Base-by-base conservation (phyloP, 1,284 basidiomycete species). In the Moesziomyces sp. region DNA sequence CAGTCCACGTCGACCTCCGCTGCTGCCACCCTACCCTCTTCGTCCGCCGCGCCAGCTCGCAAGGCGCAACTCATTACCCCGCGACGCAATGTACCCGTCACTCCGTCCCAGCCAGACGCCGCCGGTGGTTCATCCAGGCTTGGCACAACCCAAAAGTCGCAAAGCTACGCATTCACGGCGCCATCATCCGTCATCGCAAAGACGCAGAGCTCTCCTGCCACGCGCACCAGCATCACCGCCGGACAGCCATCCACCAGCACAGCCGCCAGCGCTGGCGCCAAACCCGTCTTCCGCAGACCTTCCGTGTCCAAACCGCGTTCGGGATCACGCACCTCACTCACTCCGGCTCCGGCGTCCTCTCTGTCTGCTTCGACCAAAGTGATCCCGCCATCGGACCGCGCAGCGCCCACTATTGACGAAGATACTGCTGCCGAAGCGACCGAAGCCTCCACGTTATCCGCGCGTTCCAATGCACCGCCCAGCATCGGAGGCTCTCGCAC, bases 111-210 rank as follows among this genome's bases (percentile, higher is more conserved):
- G 18, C 16, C 14, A 18, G 38, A 40, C 6, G 38, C 38, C 38
- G 14, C 16, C 49, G 42, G 30, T 10, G n/a, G 24, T 23, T 28
- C 47, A 34, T 19, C 47, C 10, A 21, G 26, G 47, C 26, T 28
- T 6, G n/a, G 44, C 16, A 49, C 53, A 24, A 38, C 58, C 9
- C 23, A 6, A 5, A 48, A 19, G 18, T 66, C 70, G 4, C 59
- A 74, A 42, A 74, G 72, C 67, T 74, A 66, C 40, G 72, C 72
- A 0, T 70, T 74, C 60, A 63, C 49, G n/a, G 55, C 48, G 1
- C 62, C 72, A 0, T 56, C 72, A 18, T 58, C 67, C 10, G 52
- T 73, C 49, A 67, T 73, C 23, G 38, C 58, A 1, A 46, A 52
- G 38, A n/a, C 52, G 34, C 54, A 58, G 3, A 42, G 61, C 16